Conservation (phyloP, 2,329 filamentous ascomycete species). For the Penicillium rolfsii region DNA sequence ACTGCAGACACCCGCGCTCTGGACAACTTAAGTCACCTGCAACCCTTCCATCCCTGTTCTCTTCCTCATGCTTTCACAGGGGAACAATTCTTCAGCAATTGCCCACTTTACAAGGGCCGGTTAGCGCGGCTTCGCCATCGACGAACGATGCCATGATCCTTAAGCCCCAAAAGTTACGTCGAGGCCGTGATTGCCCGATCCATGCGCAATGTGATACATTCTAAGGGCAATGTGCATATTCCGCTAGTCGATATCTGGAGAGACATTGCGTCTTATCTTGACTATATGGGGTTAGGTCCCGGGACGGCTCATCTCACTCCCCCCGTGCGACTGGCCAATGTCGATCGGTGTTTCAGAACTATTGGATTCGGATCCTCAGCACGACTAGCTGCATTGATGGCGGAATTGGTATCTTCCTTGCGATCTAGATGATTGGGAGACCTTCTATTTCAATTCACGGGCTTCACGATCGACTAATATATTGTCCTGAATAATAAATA, state of each 20-base stretch:
- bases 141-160: background rate
- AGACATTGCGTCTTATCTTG: background rate
- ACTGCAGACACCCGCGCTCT: background rate
- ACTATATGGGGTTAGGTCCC: background rate
- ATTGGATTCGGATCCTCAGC: background rate
- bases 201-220: conserved; percentile 1
- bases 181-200: background rate
- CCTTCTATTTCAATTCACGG: background rate
- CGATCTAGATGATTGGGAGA: background rate
- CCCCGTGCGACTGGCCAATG: background rate
- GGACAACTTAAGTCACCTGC: background rate
- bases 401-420: background rate
- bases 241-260: background rate
- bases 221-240: background rate
- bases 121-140: background rate
- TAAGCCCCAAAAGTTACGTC: background rate
- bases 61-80: background rate
- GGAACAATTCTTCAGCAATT: background rate
- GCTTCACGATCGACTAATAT: background rate
- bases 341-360: conserved; percentile 4
- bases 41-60: background rate
- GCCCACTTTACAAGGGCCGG: background rate
- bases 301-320: background rate
- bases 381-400: background rate
- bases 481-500: background rate